These are phyloP conservation scores for Lipomyces japonicus DNA, from an alignment of 805 yeast genomes.

Conservation along the genomic window DNA sequence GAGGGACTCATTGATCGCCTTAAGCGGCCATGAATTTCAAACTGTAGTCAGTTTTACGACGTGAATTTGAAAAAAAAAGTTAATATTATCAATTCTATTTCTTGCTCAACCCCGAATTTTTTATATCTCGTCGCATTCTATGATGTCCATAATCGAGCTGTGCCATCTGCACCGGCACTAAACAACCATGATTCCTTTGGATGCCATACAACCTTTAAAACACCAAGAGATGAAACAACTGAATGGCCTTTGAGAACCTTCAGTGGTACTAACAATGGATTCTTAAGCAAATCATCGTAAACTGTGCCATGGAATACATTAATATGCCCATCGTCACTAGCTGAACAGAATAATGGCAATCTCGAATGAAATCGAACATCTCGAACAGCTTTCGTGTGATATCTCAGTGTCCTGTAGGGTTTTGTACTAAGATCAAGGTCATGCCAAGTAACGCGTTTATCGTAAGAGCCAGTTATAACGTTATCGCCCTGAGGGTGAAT, in stretches of 20 bases:
- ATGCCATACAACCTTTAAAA: slow-evolving; percentile 87
- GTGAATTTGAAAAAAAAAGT: no score
- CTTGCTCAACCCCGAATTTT: no score
- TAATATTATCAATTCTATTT: no score
- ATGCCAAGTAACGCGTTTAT: slow-evolving; percentile 95
- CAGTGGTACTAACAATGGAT: slow-evolving; percentile 92
- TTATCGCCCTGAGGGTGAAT: slow-evolving; percentile 94
- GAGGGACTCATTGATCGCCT: no score
- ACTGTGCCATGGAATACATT: slow-evolving; percentile 97
- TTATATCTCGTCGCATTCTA: slow-evolving; percentile 33
- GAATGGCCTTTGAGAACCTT: slow-evolving; percentile 91
- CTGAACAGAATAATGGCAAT: slow-evolving; percentile 88
- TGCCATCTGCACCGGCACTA: slow-evolving; percentile 94
- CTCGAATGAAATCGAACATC: slow-evolving; percentile 81
- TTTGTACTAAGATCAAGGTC: slow-evolving; percentile 84
- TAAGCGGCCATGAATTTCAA: no score
- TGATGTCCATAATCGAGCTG: slow-evolving; percentile 95
- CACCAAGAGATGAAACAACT: slow-evolving; percentile 75
- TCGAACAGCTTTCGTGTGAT: slow-evolving; percentile 93
- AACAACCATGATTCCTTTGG: slow-evolving; percentile 98
- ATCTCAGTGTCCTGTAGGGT: slow-evolving; percentile 92
- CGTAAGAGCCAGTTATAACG: slow-evolving; percentile 85
- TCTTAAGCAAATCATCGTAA: slow-evolving; percentile 90
- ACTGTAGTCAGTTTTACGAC: no score
- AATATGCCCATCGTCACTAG: slow-evolving; percentile 88